Conservation (phyloP, 2,329 filamentous ascomycete genomes). For the Decorospora gaudefroyi region DNA sequence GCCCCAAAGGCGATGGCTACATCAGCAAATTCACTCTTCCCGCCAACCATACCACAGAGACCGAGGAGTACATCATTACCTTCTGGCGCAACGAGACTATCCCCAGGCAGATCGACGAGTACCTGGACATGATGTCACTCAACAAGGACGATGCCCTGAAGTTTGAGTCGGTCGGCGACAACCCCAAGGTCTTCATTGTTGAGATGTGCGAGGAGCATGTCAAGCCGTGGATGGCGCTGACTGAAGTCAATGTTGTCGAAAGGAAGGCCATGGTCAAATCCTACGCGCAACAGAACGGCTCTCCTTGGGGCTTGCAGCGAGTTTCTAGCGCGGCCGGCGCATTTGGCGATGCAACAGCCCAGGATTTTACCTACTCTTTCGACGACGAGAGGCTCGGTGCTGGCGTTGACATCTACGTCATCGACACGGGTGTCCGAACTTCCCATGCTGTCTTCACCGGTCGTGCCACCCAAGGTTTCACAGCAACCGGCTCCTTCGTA, state of each 20-base stretch:
- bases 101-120: constrained; percentile 9
- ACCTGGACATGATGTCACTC: constrained; percentile 35
- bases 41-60: constrained; percentile 35
- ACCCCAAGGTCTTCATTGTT: constrained; percentile 48
- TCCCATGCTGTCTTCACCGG: constrained; percentile 53
- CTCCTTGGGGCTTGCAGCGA: constrained; percentile 55
- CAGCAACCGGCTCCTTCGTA: constrained; percentile 39
- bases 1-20: constrained; percentile 26
- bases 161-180: constrained; percentile 48
- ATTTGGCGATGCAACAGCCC: constrained; percentile 29
- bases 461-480: constrained; percentile 50
- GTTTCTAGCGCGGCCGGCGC: constrained; percentile 49
- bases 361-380: constrained; percentile 52
- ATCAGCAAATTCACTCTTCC: constrained; percentile 29
- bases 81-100: constrained; percentile 27
- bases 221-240: constrained; percentile 46
- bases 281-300: constrained; percentile 35
- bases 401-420: constrained; percentile 55
- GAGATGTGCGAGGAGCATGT: constrained; percentile 50
- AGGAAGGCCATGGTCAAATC: constrained; percentile 45
- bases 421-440: constrained; percentile 57
- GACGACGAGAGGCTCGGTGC: constrained; percentile 44
- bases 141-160: constrained; percentile 41
- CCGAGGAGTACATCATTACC: constrained; percentile 38
- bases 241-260: constrained; percentile 51